These are phyloP conservation scores for Cordyceps pruinosa DNA, from an alignment of 2,329 filamentous ascomycete genomes.

Conservation along the genomic window DNA sequence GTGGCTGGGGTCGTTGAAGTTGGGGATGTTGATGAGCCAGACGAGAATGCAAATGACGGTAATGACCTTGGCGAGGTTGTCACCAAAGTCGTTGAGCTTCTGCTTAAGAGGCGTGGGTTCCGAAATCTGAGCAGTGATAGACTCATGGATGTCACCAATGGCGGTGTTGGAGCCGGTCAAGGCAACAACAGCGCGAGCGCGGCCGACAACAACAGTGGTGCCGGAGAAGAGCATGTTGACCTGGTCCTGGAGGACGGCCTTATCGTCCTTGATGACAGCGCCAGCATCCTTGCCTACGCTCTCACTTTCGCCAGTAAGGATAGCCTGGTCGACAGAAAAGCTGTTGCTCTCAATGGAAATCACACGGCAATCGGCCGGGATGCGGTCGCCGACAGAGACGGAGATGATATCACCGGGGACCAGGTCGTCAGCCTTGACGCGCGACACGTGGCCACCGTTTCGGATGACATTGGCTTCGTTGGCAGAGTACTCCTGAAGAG, in stretches of 20 bases:
- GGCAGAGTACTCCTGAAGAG: conserved; percentile 96
- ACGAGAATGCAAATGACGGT: conserved; percentile 94
- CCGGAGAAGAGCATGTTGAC: conserved; percentile 97
- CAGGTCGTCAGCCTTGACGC: conserved; percentile 91
- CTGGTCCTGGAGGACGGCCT: conserved; percentile 95
- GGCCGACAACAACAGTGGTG: conserved; percentile 91
- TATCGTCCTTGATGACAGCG: conserved; percentile 62
- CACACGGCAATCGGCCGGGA: conserved; percentile 90
- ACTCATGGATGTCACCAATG: conserved; percentile 98
- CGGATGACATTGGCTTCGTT: conserved; percentile 94
- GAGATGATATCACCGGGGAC: conserved; percentile 91
- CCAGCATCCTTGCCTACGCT: conserved; percentile 80
- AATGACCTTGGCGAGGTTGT: conserved; percentile 93
- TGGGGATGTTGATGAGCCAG: conserved; percentile 96
- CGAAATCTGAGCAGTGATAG: conserved; percentile 95
- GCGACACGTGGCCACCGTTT: conserved; percentile 66
- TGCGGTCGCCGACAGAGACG: conserved; percentile 81
- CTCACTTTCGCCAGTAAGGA: conserved; percentile 95
- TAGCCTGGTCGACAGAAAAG: conserved; percentile 93
- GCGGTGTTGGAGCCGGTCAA: conserved; percentile 85
- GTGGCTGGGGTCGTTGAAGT: conserved; percentile 92
- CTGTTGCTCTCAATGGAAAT: conserved; percentile 92
- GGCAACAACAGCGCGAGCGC: conserved; percentile 85
- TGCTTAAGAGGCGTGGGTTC: conserved; percentile 96
- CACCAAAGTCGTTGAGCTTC: conserved; percentile 97